A percentile compares a stretch with the other conserved stretches of the same genome.
phyloP scores from a whole-genome alignment of 305 asterid species.

The Fraxinus floribunda region DNA sequence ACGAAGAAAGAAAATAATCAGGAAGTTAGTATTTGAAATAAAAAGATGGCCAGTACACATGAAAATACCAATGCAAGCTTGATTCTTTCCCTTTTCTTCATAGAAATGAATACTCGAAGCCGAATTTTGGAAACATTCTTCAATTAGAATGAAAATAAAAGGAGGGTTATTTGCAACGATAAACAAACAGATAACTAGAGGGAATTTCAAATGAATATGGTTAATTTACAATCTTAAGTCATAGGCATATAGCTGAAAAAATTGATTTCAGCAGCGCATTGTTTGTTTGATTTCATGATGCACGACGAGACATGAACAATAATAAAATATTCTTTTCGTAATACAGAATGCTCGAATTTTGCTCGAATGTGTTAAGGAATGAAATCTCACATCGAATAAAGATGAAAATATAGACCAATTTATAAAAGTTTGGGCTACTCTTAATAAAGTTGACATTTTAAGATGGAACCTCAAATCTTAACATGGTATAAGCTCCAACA shows the following conservation, averaged over 20 bases:
- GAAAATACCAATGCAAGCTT: neutral
- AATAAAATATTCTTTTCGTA: too few species aligned
- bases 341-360: too few species aligned
- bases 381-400: too few species aligned
- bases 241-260: neutral
- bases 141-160: neutral
- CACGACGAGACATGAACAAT: too few species aligned
- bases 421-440: too few species aligned
- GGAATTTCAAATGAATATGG: neutral
- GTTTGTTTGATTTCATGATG: neutral
- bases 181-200: neutral
- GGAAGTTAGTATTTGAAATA: slow-evolving; percentile 1
- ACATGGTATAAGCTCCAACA: too few species aligned
- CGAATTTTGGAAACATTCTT: neutral
- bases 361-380: too few species aligned
- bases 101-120: neutral
- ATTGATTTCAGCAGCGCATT: neutral
- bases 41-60: neutral
- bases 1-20: slow-evolving; percentile 26
- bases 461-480: too few species aligned
- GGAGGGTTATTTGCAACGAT: neutral
- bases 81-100: neutral
- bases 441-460: too few species aligned
- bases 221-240: neutral
- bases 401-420: too few species aligned